Evolutionary conservation across 352 stramenopile genomes (phyloP).

Genomic region (Pseudoperonospora humuli): DNA sequence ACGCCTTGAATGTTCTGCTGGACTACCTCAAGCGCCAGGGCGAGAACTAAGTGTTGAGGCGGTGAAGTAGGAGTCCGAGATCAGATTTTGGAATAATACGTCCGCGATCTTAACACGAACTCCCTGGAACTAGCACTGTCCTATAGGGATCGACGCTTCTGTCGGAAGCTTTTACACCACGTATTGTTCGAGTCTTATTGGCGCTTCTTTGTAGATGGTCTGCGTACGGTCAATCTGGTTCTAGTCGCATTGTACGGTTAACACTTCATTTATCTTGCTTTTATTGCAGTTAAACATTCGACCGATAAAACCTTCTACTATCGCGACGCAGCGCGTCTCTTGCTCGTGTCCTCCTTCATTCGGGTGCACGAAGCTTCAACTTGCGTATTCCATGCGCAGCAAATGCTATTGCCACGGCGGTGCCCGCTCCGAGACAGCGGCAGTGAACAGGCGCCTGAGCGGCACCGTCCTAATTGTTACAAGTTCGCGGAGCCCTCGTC

Average conservation of each 20-base stretch:
- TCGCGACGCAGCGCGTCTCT: slow-evolving; percentile 1
- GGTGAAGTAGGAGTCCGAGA: slow-evolving; percentile 23
- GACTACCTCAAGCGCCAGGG: slow-evolving; percentile 97
- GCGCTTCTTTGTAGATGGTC: not conserved
- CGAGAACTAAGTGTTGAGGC: slow-evolving; percentile 63
- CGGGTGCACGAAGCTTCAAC: slow-evolving; percentile 2
- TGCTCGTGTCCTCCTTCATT: slow-evolving; percentile 17
- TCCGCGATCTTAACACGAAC: slow-evolving; percentile 23
- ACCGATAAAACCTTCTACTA: slow-evolving; percentile 6
- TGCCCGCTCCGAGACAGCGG: not conserved
- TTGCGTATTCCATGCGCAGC: slow-evolving; percentile 10
- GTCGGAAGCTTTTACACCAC: slow-evolving; percentile 36
- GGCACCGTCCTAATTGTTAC: not conserved
- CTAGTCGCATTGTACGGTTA: slow-evolving; percentile 3
- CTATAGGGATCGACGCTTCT: slow-evolving; percentile 26
- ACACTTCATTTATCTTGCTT: slow-evolving; percentile 10
- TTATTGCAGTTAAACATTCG: slow-evolving; percentile 10
- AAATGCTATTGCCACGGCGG: not conserved
- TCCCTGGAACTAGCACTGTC: slow-evolving; percentile 14
- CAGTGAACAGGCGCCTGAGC: not conserved
- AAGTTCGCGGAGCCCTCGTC: too few relatives aligned
- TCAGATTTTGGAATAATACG: slow-evolving; percentile 12
- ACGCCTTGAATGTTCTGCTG: slow-evolving; percentile 96
- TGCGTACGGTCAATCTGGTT: not conserved
- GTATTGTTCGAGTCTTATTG: slow-evolving; percentile 1